Conservation (phyloP, 164 flowering plant species). For the Vitis labrusca region DNA sequence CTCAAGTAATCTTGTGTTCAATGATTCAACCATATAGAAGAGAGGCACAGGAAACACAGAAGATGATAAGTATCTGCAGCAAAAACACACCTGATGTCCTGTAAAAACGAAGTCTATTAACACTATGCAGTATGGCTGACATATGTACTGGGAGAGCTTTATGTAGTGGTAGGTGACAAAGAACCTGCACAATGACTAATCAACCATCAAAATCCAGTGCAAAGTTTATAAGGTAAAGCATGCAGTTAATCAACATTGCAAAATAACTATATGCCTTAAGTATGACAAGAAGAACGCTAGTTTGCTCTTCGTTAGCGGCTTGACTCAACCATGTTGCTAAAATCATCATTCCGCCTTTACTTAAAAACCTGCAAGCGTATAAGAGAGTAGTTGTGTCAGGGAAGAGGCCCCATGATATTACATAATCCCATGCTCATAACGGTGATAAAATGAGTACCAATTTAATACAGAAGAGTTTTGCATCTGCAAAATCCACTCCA, state of each 20-base stretch:
- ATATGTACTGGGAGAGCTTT: slow-evolving; percentile 83
- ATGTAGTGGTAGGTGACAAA: slow-evolving; percentile 83
- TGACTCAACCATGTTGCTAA: slow-evolving; percentile 87
- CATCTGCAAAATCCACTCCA: slow-evolving; percentile 87
- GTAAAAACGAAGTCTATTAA: slow-evolving; percentile 82
- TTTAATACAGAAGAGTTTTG: slow-evolving; percentile 60
- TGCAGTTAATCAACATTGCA: neutral
- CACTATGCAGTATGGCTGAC: slow-evolving; percentile 89
- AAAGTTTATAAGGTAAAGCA: slow-evolving; percentile 3
- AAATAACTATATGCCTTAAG: slow-evolving; percentile 53
- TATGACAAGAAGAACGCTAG: slow-evolving; percentile 68
- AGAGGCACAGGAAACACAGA: neutral
- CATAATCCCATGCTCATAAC: neutral
- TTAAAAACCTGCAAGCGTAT: slow-evolving; percentile 66
- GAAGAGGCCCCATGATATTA: neutral
- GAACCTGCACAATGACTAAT: slow-evolving; percentile 53
- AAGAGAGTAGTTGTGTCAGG: slow-evolving; percentile 11
- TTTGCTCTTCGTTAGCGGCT: slow-evolving; percentile 92
- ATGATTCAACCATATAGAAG: neutral
- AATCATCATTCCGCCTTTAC: slow-evolving; percentile 85
- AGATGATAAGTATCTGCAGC: neutral
- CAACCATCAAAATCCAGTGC: slow-evolving; percentile 8
- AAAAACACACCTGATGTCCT: slow-evolving; percentile 72
- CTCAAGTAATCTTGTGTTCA: no score
- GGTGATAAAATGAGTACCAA: slow-evolving; percentile 46